Evolutionary conservation across 768 basidiomycete genomes (phyloP), one percentile per base, ranked within the genome.

Genomic region (Serendipita sp.): DNA sequence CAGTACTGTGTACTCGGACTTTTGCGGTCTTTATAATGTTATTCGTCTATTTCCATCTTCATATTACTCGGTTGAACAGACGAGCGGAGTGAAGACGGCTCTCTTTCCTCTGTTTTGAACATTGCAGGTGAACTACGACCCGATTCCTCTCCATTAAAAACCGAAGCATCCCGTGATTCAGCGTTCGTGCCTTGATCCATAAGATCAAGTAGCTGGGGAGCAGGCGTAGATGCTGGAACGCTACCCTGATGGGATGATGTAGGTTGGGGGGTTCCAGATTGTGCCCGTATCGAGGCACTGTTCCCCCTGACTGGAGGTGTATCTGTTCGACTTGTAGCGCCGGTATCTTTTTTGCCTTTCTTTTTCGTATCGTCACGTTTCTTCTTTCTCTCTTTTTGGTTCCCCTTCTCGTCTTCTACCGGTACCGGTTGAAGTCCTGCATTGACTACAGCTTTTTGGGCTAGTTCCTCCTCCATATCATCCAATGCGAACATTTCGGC

Each of bases 401-500:
- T 36, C 3, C 60, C 44, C 2, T 44, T 23, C 35, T 64, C 51
- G 28, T 47, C 46, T 4, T 64, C 64, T 3, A 48, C 64, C 13
- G 47, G 18, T 10, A n/a, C 7, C 34, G 11, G 54, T 18, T 69
- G 66, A 18, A 63, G 65, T 13, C 67, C 67, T 5, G 52, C 30
- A 8, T 64, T 67, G 23, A 64, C 63, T 8, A 64, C 5, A 4
- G 60, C 18, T 3, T 34, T 45, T 52, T 78, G 79, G 2, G 84
- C 83, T 68, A 85, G 83, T 30, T 79, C 78, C 70, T 93, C 94
- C 67, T 95, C 91, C 35, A 76, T 73, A n/a, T 78, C 81, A 68
- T 93, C 91, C 62, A 90, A 73, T 4, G 74, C 79, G 81, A 84
- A 85, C 71, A 94, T 89, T 72, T 96, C 93, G 56, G 76, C 75